These are phyloP conservation scores for Pneumocystis sp. DNA, from an alignment of 1,139 yeast species.

Conservation along the genomic window DNA sequence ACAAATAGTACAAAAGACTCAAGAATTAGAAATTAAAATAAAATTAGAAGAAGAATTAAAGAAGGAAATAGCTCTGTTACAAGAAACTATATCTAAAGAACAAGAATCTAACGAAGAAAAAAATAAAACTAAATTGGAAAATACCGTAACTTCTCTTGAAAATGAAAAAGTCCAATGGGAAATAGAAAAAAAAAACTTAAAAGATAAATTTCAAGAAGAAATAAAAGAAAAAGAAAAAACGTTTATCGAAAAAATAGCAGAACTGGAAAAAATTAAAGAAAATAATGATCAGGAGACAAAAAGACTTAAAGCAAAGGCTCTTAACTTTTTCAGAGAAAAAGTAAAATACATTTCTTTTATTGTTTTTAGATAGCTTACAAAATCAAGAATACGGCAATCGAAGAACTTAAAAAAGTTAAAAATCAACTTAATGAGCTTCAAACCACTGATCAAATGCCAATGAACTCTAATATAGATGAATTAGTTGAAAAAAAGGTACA, in stretches of 20 bases:
- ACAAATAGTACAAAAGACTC: neutral
- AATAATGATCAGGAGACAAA: constrained; percentile 22
- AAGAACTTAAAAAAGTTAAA: constrained; percentile 14
- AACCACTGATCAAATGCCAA: constrained; percentile 7
- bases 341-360: neutral
- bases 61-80: constrained; percentile 25
- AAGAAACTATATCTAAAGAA: constrained; percentile 7
- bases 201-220: constrained; percentile 17
- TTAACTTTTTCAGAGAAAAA: constrained; percentile 14
- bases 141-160: constrained; percentile 7
- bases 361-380: constrained; percentile 19
- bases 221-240: constrained; percentile 24
- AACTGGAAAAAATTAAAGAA: neutral
- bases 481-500: constrained; percentile 1
- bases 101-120: constrained; percentile 2
- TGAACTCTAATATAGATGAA: neutral
- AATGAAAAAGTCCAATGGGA: constrained; percentile 8
- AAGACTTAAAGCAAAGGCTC: constrained; percentile 27
- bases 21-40: constrained; percentile 22
- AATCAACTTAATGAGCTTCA: constrained; percentile 6
- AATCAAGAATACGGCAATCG: constrained; percentile 20
- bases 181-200: constrained; percentile 21
- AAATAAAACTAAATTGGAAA: constrained; percentile 6
- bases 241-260: neutral
- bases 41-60: constrained; percentile 20